phyloP scores from a whole-genome alignment of 2,329 filamentous ascomycete species.

The Penicillium hordei region DNA sequence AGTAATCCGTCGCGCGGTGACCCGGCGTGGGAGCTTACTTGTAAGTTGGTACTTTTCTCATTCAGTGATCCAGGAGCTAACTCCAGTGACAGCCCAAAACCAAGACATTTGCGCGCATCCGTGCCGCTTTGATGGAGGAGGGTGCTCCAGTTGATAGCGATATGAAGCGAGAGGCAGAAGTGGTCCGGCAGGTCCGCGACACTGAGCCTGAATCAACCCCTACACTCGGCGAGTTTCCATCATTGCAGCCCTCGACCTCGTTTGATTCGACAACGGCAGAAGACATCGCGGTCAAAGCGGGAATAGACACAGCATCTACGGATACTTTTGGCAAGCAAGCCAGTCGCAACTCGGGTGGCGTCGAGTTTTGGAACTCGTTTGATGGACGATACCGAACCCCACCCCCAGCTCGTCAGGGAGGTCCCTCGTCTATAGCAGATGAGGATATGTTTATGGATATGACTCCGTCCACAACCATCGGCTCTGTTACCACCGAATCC shows the following conservation, averaged over 20 bases:
- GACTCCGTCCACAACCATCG: constrained; percentile 37
- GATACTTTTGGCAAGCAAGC: constrained; percentile 75
- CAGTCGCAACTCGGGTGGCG: constrained; percentile 68
- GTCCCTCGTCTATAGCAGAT: constrained; percentile 49
- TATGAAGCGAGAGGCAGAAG: constrained; percentile 86
- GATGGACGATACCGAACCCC: constrained; percentile 68
- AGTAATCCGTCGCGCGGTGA: constrained; percentile 80
- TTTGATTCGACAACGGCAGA: constrained; percentile 14
- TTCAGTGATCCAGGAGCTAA: neutral
- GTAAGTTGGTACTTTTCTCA: constrained; percentile 52
- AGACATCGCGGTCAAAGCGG: constrained; percentile 26
- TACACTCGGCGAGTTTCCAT: constrained; percentile 44
- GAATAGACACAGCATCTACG: constrained; percentile 52
- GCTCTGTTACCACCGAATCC: constrained; percentile 28
- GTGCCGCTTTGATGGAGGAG: constrained; percentile 86
- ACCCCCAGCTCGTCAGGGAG: constrained; percentile 60
- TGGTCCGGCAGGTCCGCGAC: constrained; percentile 91
- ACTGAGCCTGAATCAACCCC: constrained; percentile 64
- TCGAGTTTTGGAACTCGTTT: constrained; percentile 77
- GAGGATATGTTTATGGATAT: constrained; percentile 44
- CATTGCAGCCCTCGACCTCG: constrained; percentile 49
- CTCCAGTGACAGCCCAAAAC: constrained; percentile 72
- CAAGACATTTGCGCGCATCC: constrained; percentile 90
- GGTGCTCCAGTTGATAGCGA: constrained; percentile 84
- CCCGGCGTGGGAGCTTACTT: constrained; percentile 81